These are phyloP conservation scores for Kalanchoe fedtschenkoi DNA, from an alignment of 164 flowering plant genomes.

Conservation along the genomic window DNA sequence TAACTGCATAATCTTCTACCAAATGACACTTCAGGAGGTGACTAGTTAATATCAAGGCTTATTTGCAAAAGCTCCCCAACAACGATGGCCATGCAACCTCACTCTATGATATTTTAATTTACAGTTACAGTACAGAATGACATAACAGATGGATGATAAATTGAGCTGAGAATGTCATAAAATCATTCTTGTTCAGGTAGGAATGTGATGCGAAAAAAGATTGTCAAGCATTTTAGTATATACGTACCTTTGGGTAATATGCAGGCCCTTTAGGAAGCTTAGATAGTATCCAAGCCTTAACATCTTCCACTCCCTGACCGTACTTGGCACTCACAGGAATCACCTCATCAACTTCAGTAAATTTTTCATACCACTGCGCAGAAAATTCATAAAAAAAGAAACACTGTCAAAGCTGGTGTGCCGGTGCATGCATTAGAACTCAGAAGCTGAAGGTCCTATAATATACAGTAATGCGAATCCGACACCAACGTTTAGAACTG, in stretches of 20 bases:
- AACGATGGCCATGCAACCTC: no score
- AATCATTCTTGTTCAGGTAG: background rate
- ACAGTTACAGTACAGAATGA: no score
- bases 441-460: background rate
- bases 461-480: background rate
- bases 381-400: background rate
- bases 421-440: background rate
- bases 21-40: no score
- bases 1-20: no score
- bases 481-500: background rate
- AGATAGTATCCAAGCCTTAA: constrained; percentile 88
- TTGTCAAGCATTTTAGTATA: background rate
- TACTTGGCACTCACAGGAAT: constrained; percentile 97
- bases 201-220: background rate
- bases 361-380: constrained; percentile 91
- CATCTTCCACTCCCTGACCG: constrained; percentile 92
- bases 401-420: background rate
- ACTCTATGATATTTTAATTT: no score
- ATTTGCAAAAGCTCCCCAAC: background rate
- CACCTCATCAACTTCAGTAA: constrained; percentile 80
- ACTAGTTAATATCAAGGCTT: background rate
- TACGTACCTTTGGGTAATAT: constrained; percentile 76
- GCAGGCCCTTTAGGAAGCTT: constrained; percentile 93
- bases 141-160: background rate
- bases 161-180: background rate